A percentile compares a stretch with the other conserved stretches of the same genome.
phyloP scores from a whole-genome alignment of 2,329 filamentous ascomycete genomes.

The Thermothelomyces thermophilus region DNA sequence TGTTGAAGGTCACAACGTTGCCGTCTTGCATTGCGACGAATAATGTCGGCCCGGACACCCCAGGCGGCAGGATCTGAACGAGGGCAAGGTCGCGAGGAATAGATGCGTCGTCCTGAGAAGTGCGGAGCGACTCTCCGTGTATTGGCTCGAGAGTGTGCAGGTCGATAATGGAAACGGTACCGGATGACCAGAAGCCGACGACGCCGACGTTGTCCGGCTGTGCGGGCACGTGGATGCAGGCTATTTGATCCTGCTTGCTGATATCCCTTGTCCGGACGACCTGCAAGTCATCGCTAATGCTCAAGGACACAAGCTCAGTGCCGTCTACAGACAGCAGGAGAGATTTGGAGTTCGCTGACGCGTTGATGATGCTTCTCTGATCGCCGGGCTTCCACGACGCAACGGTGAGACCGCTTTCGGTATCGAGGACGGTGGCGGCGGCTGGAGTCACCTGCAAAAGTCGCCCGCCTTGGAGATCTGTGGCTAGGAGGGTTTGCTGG shows the following conservation, averaged over 20 bases:
- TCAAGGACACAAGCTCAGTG: conserved; percentile 62
- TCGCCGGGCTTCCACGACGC: conserved; percentile 51
- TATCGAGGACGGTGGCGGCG: conserved; percentile 55
- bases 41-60: conserved; percentile 58
- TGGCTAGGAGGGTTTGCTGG: conserved; percentile 64
- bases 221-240: conserved; percentile 71
- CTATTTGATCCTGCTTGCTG: conserved; percentile 65
- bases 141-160: conserved; percentile 56
- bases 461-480: conserved; percentile 56
- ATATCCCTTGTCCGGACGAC: conserved; percentile 55
- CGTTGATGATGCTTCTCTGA: conserved; percentile 63
- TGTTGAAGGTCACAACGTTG: conserved; percentile 75
- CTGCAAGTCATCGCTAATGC: conserved; percentile 52
- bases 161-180: conserved; percentile 67
- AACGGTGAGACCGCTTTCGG: conserved; percentile 47
- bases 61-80: conserved; percentile 64
- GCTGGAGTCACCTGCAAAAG: conserved; percentile 71
- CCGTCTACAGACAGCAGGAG: conserved; percentile 72
- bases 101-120: conserved; percentile 60
- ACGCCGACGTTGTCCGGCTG: conserved; percentile 61
- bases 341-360: conserved; percentile 64
- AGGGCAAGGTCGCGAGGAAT: conserved; percentile 78
- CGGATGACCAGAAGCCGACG: conserved; percentile 82
- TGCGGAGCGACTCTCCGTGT: conserved; percentile 56
- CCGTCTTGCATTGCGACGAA: conserved; percentile 91